Base-by-base conservation (phyloP, 495 filamentous ascomycete species). In the Terfezia boudieri region DNA sequence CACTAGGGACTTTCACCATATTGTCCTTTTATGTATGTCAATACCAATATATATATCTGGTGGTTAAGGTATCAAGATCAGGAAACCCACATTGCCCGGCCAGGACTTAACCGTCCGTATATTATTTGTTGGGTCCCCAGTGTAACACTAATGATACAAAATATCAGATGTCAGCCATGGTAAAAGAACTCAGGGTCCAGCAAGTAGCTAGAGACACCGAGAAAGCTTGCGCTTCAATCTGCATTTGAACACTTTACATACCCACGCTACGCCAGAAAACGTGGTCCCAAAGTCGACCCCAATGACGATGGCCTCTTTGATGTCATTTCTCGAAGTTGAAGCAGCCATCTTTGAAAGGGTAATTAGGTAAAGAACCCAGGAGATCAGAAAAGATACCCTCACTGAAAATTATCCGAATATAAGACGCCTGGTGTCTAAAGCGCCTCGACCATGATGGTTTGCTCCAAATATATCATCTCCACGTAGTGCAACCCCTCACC, bases 231-330 rank as follows among this genome's bases (percentile, higher is more conserved):
- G 0, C 20, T 20, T 20, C 20, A 20, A 1, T 20, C 2, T 20
- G 20, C 14, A 20, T 8, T 14, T 1, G 2, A 20, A 14, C 41
- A 5, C 14, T 14, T 4, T 46, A 53, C 57, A 49, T 46, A 60
- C 59, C 36, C 59, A 61, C 9, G 59, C 59, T 12, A 60, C 58
- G 2, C 59, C 59, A 3, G 59, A 61, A 38, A 57, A 61, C 14
- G 59, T 61, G 9, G 59, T 61, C 36, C 59, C 59, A 23, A 61
- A 61, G 35, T 61, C 59, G 36, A 61, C 37, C 26, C 57, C 59
- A 12, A 61, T 57, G 37, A 61, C 54, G 23, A 61, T n/a, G 35
- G 41, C 41, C 14, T 46, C 41, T 8, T 46, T 32, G 1, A 32
- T 32, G 26, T 32, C 26, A 1, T 32, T 32, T 7, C 26, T 32